Base-by-base conservation (phyloP, 768 basidiomycete genomes). In the Boletales sp. region DNA sequence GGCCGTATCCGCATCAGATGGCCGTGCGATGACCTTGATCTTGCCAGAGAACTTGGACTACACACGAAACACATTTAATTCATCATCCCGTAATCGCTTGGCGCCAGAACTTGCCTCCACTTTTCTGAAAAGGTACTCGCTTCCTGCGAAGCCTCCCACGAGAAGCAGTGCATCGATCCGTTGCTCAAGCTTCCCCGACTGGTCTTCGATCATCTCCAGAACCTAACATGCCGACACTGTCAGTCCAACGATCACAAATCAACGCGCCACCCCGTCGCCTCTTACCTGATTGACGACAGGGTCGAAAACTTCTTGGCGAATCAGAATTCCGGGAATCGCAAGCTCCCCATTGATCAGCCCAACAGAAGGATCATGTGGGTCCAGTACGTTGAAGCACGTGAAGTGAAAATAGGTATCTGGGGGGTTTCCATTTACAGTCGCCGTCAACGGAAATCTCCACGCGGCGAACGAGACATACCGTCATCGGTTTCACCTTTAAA, bases 81-180 rank as follows among this genome's bases (percentile, higher is more conserved):
- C 5, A 27, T 39, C 48, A 40, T 24, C 19, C 15, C 37, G 37
- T n/a, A 29, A 50, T 17, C n/a, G 32, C 21, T 21, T 31, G 10
- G 21, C 32, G 32, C 47, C 45, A 42, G 36, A 38, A 72, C 79
- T 52, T 45, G 84, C 88, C 76, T 90, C 79, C 36, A 93, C 85
- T 53, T 82, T 79, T 61, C 81, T 76, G 70, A 87, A 90, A 55
- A 93, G 73, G 68, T 94, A 93, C 64, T 90, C 85, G 66, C 87
- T 87, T 8, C 85, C 88, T 43, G 86, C 86, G 67, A 94, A 94
- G 47, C 91, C 91, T 69, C 91, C 91, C 64, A 94, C 90, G 60
- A 94, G 81, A 57, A 94, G 80, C 45, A 94, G 71, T 9, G 90
- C 91, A 74, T 93, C 83, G 63, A 93, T 80, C 40, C 73, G 74